Evolutionary conservation across 140 eudicot species (phyloP), one percentile per base, ranked within the genome.

Genomic region (Ambrosia hybrid): DNA sequence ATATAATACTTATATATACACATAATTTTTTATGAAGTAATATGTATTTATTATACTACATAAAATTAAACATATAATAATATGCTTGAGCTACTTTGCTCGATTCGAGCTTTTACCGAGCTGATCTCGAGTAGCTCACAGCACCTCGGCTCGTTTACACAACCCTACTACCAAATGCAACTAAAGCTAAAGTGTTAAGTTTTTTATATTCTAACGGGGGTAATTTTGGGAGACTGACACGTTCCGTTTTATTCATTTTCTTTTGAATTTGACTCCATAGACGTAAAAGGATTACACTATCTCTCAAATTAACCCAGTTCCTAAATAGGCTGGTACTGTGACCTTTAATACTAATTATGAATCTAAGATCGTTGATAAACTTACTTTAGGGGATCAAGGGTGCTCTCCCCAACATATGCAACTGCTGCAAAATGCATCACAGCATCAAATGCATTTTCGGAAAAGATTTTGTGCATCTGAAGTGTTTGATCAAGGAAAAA

Each of bases 351-450:
- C 9, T 11, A n/a, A 65, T 12, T n/a, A 37, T 41, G 14, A 17
- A 65, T 14, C 55, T 6, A 65, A 65, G 38, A 65, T 9, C 53
- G 26, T 65, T 8, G 2, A 53, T 17, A 10, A 0, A 77, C 84
- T 83, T 83, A 91, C 97, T 83, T 86, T 16, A 91, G 83, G 58
- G 97, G 97, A 74, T 91, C 89, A 64, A 86, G 85, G 60, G 97
- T 91, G 77, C 97, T 91, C 81, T 91, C 97, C 46, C 97, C 97
- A 72, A 91, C 97, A 77, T 91, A 91, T 39, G 97, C 96, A 60
- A 91, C 97, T 13, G 97, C 96, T 6, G 97, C 97, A 82, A 88
- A 91, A 79, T 91, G 97, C 84, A 91, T 91, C 78, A 91, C 97
- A 8, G 97, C 97, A 84, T 91, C 97, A 79, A 91, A 86, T 58